Evolutionary conservation across 2,329 filamentous ascomycete species (phyloP).

Genomic region (Cladobotryum mycophilum): DNA sequence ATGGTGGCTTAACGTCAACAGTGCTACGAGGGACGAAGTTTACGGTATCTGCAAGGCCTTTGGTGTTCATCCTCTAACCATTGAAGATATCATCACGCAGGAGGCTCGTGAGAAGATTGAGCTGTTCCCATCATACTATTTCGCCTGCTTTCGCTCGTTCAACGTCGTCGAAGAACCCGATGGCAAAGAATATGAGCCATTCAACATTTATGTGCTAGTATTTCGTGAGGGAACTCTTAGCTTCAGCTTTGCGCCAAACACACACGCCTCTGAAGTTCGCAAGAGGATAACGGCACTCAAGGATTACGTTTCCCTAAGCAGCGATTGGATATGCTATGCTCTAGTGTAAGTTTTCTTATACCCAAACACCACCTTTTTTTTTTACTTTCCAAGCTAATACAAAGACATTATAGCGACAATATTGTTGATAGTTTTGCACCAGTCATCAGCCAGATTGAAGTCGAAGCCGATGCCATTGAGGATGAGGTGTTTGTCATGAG

Average conservation of each 20-base stretch:
- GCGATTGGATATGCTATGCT: constrained; percentile 98
- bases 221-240: constrained; percentile 93
- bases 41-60: constrained; percentile 88
- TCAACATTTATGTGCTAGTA: constrained; percentile 95
- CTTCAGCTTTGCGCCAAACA: constrained; percentile 85
- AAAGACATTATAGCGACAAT: constrained; percentile 52
- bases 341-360: constrained; percentile 62
- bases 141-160: constrained; percentile 95
- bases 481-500: constrained; percentile 92
- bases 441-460: constrained; percentile 78
- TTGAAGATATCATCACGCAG: constrained; percentile 92
- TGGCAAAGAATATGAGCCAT: constrained; percentile 81
- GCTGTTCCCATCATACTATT: constrained; percentile 95
- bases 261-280: constrained; percentile 81
- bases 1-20: constrained; percentile 98
- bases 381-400: constrained; percentile 18
- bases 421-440: constrained; percentile 96
- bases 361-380: not conserved
- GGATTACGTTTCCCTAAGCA: constrained; percentile 89
- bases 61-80: constrained; percentile 88
- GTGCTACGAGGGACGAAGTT: constrained; percentile 83
- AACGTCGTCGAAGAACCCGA: constrained; percentile 69
- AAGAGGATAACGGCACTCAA: constrained; percentile 88
- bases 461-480: constrained; percentile 86
- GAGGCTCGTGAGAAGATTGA: constrained; percentile 98